These are phyloP conservation scores for Fusarium equiseti DNA, from an alignment of 2,329 filamentous ascomycete species.

Conservation along the genomic window DNA sequence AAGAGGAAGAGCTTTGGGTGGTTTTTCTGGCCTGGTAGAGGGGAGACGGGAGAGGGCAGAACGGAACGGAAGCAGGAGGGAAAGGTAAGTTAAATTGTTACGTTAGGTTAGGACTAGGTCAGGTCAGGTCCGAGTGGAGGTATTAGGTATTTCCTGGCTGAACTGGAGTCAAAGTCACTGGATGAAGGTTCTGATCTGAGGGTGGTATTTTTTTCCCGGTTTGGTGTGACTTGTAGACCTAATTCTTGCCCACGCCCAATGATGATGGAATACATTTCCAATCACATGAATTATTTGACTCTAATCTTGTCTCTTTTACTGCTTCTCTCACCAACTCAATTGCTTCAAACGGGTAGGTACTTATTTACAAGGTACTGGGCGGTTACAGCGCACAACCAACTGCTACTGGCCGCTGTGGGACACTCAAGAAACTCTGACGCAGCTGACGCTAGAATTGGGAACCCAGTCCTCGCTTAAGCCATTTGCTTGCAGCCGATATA, in stretches of 20 bases:
- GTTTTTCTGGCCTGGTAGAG: slow-evolving; percentile 15
- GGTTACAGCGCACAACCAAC: slow-evolving; percentile 18
- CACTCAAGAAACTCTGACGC: slow-evolving; percentile 39
- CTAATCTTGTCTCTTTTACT: neutral
- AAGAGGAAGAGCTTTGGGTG: slow-evolving; percentile 42
- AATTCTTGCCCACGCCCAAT: slow-evolving; percentile 28
- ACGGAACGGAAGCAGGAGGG: slow-evolving; percentile 5
- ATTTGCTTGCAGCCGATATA: slow-evolving; percentile 30
- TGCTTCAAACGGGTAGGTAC: neutral
- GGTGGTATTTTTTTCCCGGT: slow-evolving; percentile 32
- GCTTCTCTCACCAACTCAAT: neutral
- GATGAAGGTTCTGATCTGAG: neutral
- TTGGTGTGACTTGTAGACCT: slow-evolving; percentile 40
- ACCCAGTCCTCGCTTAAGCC: slow-evolving; percentile 35
- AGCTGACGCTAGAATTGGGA: slow-evolving; percentile 25
- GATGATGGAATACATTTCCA: slow-evolving; percentile 23
- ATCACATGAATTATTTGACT: neutral
- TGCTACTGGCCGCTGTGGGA: slow-evolving; percentile 29
- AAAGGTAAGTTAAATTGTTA: slow-evolving; percentile 13
- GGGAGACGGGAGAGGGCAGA: slow-evolving; percentile 11
- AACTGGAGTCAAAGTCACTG: neutral
- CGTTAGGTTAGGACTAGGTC: slow-evolving; percentile 24
- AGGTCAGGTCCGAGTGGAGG: slow-evolving; percentile 8
- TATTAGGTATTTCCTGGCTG: neutral
- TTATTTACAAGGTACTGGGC: neutral